Evolutionary conservation across 2,329 filamentous ascomycete genomes (phyloP), one percentile per base, ranked within the genome.

Genomic region (Colletotrichum cuscutae): DNA sequence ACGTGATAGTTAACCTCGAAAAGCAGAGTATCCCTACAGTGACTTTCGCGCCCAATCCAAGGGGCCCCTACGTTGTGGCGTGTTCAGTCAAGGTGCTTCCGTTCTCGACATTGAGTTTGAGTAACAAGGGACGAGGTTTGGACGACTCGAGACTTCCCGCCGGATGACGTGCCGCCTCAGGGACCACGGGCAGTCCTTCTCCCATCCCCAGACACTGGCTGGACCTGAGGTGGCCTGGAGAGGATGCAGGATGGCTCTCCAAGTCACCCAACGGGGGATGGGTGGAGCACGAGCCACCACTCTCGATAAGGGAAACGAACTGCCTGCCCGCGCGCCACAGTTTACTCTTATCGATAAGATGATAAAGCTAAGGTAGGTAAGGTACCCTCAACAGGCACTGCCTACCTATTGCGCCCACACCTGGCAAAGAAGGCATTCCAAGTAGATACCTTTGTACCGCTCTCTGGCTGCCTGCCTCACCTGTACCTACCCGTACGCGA

Each of bases 81-180:
- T 30, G 11, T 56, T 24, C 15, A 24, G 28, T 63, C 30, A 58
- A 24, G 57, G 49, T 59, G 28, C 13, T 9, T n/a, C 8, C 49
- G 54, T 66, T 26, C 13, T 30, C 59, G 30, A n/a, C 53, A 67
- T 67, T 68, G 69, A 32, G 65, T 72, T 69, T 69, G 53, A 42
- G 26, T 30, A 32, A 46, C 32, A n/a, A 54, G 32, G 19, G 32
- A 52, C 4, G 15, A 32, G 42, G 53, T 64, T 69, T 69, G 65
- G 69, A 72, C 53, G 69, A 54, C 37, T 24, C 56, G 37, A 35
- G 54, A 60, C 58, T 59, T 63, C 57, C 52, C 58, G 65, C 22
- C 68, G 26, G 65, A 35, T 72, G 52, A 58, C 19, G 26, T 68
- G 64, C 64, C 64, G 56, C 46, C 63, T 61, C 57, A 67, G 35